Evolutionary conservation across 2,329 filamentous ascomycete genomes (phyloP), one percentile per base, ranked within the genome.

Genomic region (Phyllosticta citrichinensis): DNA sequence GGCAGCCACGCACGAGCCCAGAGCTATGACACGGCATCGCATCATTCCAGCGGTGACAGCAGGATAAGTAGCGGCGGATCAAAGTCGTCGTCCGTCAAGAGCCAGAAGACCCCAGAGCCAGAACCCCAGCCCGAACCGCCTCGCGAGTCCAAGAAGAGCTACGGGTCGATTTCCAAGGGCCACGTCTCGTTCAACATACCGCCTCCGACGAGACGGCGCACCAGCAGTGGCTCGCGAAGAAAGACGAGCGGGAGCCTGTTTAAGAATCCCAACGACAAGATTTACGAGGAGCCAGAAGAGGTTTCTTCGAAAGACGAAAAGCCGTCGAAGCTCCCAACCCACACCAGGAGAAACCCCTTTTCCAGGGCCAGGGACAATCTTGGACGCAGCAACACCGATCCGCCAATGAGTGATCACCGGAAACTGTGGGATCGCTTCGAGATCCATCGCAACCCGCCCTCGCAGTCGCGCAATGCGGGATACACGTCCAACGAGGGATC

Each of bases 241-340:
- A 88, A 88, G 65, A 81, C 86, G 68, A 91, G 87, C 69, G 87
- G 86, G 66, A 83, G 80, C 59, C 82, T 85, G 1, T 91, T 90
- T 70, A 79, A 80, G 65, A 83, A 84, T 63, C 87, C 86, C 1
- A 84, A 86, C 35, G 87, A 91, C 70, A 86, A 89, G 69, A 92
- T 97, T 63, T 97, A 91, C 80, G 92, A 97, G 72, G 93, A 97
- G 70, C 88, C 90, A 0, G 84, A 88, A 68, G 64, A 69, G 20
- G 69, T 73, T 53, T 64, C 70, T 35, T 69, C 72, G 20, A 67
- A 70, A 54, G 66, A 68, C 10, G 19, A 33, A 6, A 56, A 62
- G 27, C 24, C 53, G 19, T 56, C 58, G 22, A 56, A 58, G 19
- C 50, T 60, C 64, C 69, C 68, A 62, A 56, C 54, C n/a, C 57